A percentile compares a stretch with the other conserved stretches of the same genome.
phyloP scores from a whole-genome alignment of 352 stramenopile genomes.

The Globisporangium heterothallicum region DNA sequence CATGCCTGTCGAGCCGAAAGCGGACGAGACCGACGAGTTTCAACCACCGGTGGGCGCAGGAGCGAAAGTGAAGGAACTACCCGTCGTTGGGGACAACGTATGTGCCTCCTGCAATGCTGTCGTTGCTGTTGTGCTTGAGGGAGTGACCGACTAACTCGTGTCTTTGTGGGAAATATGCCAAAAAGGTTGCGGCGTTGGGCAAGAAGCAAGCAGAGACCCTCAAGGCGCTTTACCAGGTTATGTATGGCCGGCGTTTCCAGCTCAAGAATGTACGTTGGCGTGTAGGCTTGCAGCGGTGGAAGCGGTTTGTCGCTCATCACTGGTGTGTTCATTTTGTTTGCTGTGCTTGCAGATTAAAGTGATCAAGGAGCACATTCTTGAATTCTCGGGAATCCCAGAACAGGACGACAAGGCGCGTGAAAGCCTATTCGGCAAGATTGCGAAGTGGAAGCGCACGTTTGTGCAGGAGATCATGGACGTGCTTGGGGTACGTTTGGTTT shows the following conservation, averaged over 20 bases:
- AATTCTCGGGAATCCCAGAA: slow-evolving; percentile 62
- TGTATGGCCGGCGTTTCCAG: slow-evolving; percentile 77
- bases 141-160: background rate
- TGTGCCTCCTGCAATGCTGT: background rate
- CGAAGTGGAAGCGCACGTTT: slow-evolving; percentile 65
- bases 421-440: slow-evolving; percentile 52
- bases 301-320: background rate
- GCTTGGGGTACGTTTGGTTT: slow-evolving; percentile 36
- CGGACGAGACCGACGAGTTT: slow-evolving; percentile 60
- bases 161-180: background rate
- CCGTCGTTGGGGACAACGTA: slow-evolving; percentile 31
- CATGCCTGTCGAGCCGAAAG: slow-evolving; percentile 38
- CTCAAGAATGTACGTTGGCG: slow-evolving; percentile 55
- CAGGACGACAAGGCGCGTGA: slow-evolving; percentile 66
- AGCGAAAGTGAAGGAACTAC: slow-evolving; percentile 59
- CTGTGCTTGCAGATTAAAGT: slow-evolving; percentile 42
- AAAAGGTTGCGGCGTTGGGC: slow-evolving; percentile 50
- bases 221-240: slow-evolving; percentile 77
- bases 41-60: slow-evolving; percentile 45
- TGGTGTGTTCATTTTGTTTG: background rate
- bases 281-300: background rate
- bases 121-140: background rate
- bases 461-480: slow-evolving; percentile 76
- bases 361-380: slow-evolving; percentile 79
- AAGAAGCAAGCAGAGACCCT: slow-evolving; percentile 73